Evolutionary conservation across 176 grass and related monocot genomes (phyloP), one percentile per base, ranked within the genome.

Genomic region (Pharus latifolius): DNA sequence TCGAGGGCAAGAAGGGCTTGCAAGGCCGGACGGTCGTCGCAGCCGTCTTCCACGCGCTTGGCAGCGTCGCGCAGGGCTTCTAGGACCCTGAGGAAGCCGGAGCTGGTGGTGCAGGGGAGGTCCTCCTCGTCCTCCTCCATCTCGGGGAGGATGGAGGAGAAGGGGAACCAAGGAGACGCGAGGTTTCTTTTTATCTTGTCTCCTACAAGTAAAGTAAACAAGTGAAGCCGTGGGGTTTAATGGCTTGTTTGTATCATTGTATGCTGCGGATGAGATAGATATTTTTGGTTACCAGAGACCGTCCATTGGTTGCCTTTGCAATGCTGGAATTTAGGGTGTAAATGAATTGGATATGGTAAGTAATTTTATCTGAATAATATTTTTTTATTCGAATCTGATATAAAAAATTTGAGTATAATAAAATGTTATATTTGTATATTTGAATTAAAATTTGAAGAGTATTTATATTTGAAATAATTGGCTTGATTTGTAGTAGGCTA

Each of bases 1-100:
- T 86, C 72, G 27, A 99, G 95, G 40, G 78, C 82, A 30, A 99
- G 80, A 2, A 99, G 90, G 30, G 90, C 87, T 18, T 61, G 78
- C 58, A 94, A 37, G 27, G 95, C 81, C 3, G 75, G 67, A 0
- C 72, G 78, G 16, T 25, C 27, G 1, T 9, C 14, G 10, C 37
- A 14, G 3, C 61, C 68, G 24, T 32, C n/a, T 40, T 85, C 49
- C 0, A 92, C 74, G 14, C 20, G 64, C 16, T 72, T 27, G 0
- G 89, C 75, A 61, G 89, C 82, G 74, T 83, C 69, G 16, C 76
- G 71, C 13, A 92, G 78, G 0, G 85, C 89, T 63, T 63, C 56
- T 1, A 92, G 77, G 12, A 87, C 89, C 53, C 26, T 54, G 44
- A 84, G 60, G 70, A 84, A 81, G 13, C 63, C 73, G 10, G 41